phyloP scores from a whole-genome alignment of 2,329 filamentous ascomycete species.

The Plenodomus tracheiphilus region DNA sequence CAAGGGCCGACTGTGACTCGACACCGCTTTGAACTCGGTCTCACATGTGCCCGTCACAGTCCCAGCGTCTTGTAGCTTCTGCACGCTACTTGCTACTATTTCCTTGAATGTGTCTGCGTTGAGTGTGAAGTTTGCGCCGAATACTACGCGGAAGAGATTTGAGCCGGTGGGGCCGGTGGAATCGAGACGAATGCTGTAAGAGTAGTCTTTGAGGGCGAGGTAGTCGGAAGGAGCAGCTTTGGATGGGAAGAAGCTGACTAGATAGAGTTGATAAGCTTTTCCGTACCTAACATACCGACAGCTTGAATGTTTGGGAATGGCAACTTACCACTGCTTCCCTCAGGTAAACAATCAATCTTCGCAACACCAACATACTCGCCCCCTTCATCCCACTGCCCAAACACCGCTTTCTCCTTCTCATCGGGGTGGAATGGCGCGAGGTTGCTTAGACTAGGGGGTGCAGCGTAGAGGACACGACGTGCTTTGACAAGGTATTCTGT shows the following conservation, averaged over 20 bases:
- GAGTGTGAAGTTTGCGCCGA: constrained; percentile 17
- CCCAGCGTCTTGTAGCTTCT: constrained; percentile 7
- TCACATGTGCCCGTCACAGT: constrained; percentile 12
- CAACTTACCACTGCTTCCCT: constrained; percentile 6
- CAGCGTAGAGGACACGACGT: constrained; percentile 20
- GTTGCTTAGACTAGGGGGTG: constrained; percentile 13
- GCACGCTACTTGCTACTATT: constrained; percentile 4
- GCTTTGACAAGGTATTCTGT: constrained; percentile 18
- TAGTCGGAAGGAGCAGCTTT: too few relatives aligned
- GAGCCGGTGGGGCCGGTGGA: constrained; percentile 19
- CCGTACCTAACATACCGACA: constrained; percentile 6
- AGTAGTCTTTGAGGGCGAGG: constrained; percentile 16
- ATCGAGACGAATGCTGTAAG: constrained; percentile 19
- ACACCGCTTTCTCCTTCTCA: constrained; percentile 14
- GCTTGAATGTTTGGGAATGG: constrained; percentile 14
- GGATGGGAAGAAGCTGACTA: too few relatives aligned
- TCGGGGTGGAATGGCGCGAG: constrained; percentile 15
- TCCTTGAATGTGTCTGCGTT: constrained; percentile 7
- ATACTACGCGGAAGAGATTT: constrained; percentile 17
- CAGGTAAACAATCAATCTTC: constrained; percentile 22
- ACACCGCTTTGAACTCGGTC: constrained; percentile 10
- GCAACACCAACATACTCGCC: constrained; percentile 18
- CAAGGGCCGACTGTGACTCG: constrained; percentile 18
- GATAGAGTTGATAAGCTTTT: constrained; percentile 13
- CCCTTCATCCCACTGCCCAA: constrained; percentile 8